Evolutionary conservation across 345 rosid species (phyloP), one percentile per base, ranked within the genome.

Genomic region (Pseudoturritis turrita): DNA sequence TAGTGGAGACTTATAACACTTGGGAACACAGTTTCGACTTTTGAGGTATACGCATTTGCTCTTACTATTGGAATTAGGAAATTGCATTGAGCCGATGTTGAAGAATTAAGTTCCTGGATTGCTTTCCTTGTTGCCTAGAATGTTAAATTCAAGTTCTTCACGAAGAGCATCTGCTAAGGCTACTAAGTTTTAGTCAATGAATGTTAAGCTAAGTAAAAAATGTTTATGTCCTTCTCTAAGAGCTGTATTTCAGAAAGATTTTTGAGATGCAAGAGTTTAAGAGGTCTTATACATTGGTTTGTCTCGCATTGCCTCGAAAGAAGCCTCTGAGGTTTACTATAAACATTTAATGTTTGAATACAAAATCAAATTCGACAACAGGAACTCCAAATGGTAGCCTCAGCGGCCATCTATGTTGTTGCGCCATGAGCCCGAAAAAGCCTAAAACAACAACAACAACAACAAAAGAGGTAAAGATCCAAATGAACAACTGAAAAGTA

Each of bases 1-100:
- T 86, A 6, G 15, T 86, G 45, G 97, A 91, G 81, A 83, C 75
- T 51, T 87, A 80, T 79, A 29, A 53, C 23, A 78, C 39, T 7
- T 53, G 5, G 12, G 59, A 53, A 4, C 22, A 53, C 13, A n/a
- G 39, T 4, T 15, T 6, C n/a, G n/a, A n/a, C n/a, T n/a, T n/a
- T 19, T 64, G 18, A 19, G 44, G 37, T 64, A 47, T 11, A 29
- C 25, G 18, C 12, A 10, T 31, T 1, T 36, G 62, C 18, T 28
- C 26, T 57, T 15, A n/a, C 4, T 3, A 3, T 44, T 60, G 7
- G 65, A 60, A 14, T 6, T 4, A 60, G 45, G 45, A 18, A 22
- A 19, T 58, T 36, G 7, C 31, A 8, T 62, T 23, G 49, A 60
- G 46, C 19, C 40, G 50, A 37, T 35, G 35, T 21, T 23, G 62